Conservation (phyloP, 73 alveolate species). For the Uronychia setigera region DNA sequence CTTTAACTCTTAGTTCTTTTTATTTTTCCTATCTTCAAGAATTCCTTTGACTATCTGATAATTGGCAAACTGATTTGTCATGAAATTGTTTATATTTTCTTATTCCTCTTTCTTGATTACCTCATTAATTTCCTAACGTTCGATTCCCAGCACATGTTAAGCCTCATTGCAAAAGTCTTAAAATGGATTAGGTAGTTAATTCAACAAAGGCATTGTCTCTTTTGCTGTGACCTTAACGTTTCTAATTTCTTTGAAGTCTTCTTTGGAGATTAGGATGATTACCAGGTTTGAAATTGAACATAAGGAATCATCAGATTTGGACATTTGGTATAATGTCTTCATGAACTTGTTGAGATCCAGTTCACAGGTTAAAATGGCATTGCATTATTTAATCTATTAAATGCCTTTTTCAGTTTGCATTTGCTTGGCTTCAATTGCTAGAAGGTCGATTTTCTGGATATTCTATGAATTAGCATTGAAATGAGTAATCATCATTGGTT, state of each 20-base stretch:
- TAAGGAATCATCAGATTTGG: background rate
- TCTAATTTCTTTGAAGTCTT: background rate
- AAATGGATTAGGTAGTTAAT: no score
- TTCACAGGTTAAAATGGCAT: background rate
- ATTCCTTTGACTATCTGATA: no score
- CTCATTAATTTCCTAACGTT: background rate
- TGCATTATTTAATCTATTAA: background rate
- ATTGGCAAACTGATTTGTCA: no score
- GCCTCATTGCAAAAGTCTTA: no score
- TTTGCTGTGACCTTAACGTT: background rate
- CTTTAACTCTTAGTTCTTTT: background rate
- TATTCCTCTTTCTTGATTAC: background rate
- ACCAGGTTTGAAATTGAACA: background rate
- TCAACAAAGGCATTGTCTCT: no score
- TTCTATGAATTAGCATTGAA: background rate
- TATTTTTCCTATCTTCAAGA: no score
- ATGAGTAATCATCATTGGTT: background rate
- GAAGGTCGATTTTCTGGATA: background rate
- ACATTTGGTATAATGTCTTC: background rate
- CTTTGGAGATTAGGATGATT: background rate
- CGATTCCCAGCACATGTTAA: no score
- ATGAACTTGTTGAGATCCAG: background rate
- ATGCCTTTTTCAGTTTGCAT: background rate
- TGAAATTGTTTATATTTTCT: no score
- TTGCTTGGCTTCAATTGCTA: background rate